These are phyloP conservation scores for Sonneratia caseolaris DNA, from an alignment of 345 rosid species.

Conservation along the genomic window DNA sequence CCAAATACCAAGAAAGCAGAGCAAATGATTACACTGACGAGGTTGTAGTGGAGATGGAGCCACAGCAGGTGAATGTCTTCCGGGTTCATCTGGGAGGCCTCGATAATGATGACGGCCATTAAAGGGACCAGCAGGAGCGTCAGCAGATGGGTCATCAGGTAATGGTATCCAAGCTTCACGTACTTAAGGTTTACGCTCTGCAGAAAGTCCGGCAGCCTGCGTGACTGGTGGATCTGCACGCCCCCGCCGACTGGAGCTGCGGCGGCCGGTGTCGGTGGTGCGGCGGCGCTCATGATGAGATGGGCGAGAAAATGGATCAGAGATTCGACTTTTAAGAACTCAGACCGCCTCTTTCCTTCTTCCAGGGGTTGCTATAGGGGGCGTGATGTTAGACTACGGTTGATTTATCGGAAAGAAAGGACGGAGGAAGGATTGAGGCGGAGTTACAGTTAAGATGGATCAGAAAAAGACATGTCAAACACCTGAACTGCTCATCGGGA, in stretches of 20 bases:
- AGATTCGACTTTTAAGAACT: neutral
- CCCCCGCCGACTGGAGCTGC: slow-evolving; percentile 24
- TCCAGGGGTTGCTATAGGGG: too few relatives aligned
- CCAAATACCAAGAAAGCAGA: slow-evolving; percentile 53
- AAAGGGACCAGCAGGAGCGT: slow-evolving; percentile 66
- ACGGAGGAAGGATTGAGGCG: neutral
- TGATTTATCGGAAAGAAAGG: too few relatives aligned
- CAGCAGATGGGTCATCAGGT: slow-evolving; percentile 51
- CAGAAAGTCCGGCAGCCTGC: slow-evolving; percentile 71
- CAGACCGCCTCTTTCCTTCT: too few relatives aligned
- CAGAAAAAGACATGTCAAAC: neutral
- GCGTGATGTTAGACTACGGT: neutral
- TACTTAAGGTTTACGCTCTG: slow-evolving; percentile 82
- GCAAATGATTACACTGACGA: slow-evolving; percentile 53
- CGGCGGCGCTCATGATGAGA: slow-evolving; percentile 27
- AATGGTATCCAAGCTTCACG: slow-evolving; percentile 85
- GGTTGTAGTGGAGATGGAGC: slow-evolving; percentile 84
- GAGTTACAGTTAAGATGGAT: neutral
- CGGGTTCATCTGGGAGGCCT: slow-evolving; percentile 51
- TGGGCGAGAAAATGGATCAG: neutral
- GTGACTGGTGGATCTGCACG: slow-evolving; percentile 51
- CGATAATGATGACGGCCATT: slow-evolving; percentile 42
- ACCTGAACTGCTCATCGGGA: neutral
- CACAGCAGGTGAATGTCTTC: slow-evolving; percentile 57
- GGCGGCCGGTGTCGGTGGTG: slow-evolving; percentile 1